Conservation (phyloP, 208 protist genomes). For the Acanthamoeba castellanii region DNA sequence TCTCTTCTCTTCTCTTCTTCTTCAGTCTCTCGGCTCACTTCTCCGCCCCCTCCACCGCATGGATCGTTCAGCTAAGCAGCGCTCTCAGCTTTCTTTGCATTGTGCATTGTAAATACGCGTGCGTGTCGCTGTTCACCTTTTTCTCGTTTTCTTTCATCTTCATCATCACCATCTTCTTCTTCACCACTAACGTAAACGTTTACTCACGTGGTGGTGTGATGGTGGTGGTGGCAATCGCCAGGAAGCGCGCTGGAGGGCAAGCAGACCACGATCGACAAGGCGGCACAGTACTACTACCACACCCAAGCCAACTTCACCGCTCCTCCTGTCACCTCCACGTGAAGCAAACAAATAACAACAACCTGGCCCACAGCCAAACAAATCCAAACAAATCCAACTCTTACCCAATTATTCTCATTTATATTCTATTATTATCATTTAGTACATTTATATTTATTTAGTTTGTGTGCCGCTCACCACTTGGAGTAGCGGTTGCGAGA, state of each 20-base stretch:
- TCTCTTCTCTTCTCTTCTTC: neutral
- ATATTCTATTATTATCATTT: too few relatives aligned
- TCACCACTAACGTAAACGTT: too few relatives aligned
- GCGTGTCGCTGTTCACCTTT: neutral
- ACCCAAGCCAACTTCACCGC: constrained; percentile 41
- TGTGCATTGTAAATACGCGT: neutral
- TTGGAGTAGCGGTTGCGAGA: neutral
- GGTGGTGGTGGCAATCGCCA: neutral
- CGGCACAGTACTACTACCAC: constrained; percentile 45
- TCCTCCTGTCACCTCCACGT: neutral
- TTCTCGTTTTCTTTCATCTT: neutral
- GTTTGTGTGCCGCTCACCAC: too few relatives aligned
- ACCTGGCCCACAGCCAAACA: too few relatives aligned
- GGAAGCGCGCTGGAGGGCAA: constrained; percentile 12
- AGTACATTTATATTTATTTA: too few relatives aligned
- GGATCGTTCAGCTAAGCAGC: constrained; percentile 4
- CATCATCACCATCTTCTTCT: neutral
- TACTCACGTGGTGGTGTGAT: neutral
- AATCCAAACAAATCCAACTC: too few relatives aligned
- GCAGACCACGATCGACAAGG: constrained; percentile 39
- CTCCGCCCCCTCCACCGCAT: constrained; percentile 56
- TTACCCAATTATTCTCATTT: too few relatives aligned
- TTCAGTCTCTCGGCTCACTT: constrained; percentile 36
- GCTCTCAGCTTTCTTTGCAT: neutral
- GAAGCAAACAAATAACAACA: neutral